phyloP scores from a whole-genome alignment of 306 rosid species.

The Lablab purpureus region DNA sequence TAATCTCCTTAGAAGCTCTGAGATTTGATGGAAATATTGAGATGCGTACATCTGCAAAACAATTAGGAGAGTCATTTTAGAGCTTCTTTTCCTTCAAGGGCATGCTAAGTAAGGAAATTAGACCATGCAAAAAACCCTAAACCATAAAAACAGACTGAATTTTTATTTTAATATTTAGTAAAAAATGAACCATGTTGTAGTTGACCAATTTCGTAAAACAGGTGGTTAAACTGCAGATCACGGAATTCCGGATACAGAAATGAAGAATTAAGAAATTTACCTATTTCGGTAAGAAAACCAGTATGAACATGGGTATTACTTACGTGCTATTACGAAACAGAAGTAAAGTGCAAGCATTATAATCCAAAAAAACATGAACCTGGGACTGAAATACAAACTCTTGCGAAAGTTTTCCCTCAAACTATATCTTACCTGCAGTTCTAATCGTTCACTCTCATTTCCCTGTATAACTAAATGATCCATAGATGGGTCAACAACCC shows the following conservation, averaged over 20 bases:
- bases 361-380: slow-evolving; percentile 37
- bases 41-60: slow-evolving; percentile 92
- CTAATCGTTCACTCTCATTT: slow-evolving; percentile 73
- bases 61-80: slow-evolving; percentile 40
- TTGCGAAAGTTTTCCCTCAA: slow-evolving; percentile 5
- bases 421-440: slow-evolving; percentile 79
- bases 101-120: slow-evolving; percentile 36
- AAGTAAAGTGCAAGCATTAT: slow-evolving; percentile 39
- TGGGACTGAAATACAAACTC: slow-evolving; percentile 15
- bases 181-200: slow-evolving; percentile 24
- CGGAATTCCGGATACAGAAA: slow-evolving; percentile 2
- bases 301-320: slow-evolving; percentile 16
- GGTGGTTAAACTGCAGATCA: slow-evolving; percentile 34
- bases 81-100: slow-evolving; percentile 26
- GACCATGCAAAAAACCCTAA: slow-evolving; percentile 1
- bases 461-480: slow-evolving; percentile 92
- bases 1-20: slow-evolving; percentile 91
- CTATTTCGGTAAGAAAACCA: slow-evolving; percentile 38
- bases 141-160: slow-evolving; percentile 24
- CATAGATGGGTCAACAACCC: slow-evolving; percentile 79
- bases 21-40: slow-evolving; percentile 84
- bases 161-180: slow-evolving; percentile 22
- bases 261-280: slow-evolving; percentile 31
- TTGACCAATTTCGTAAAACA: slow-evolving; percentile 29
- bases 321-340: slow-evolving; percentile 30